phyloP scores from a whole-genome alignment of 176 grass and related monocot species.

The Melocanna baccifera region DNA sequence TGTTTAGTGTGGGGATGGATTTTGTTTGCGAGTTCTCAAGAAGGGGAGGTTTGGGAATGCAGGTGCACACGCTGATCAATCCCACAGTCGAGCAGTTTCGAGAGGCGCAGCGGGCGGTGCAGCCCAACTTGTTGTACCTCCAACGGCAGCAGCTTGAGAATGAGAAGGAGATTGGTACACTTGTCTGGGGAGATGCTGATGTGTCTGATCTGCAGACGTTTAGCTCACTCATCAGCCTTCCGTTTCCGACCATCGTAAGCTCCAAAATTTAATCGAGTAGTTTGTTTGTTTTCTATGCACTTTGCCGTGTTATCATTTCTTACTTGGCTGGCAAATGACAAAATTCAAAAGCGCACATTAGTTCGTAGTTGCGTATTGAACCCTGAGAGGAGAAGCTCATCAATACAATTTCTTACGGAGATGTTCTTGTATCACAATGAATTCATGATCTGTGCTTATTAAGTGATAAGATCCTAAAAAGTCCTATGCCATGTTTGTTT shows the following conservation, averaged over 20 bases:
- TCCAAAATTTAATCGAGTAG: background rate
- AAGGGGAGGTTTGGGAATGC: background rate
- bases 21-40: background rate
- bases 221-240: conserved; percentile 46
- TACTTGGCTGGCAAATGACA: background rate
- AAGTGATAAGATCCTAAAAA: background rate
- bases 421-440: background rate
- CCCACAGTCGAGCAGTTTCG: conserved; percentile 53
- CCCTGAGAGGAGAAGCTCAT: background rate
- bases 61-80: conserved; percentile 70
- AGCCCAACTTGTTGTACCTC: conserved; percentile 55
- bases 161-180: conserved; percentile 60
- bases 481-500: background rate
- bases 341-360: background rate
- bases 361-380: background rate
- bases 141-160: conserved; percentile 62
- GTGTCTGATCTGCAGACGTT: conserved; percentile 46
- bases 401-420: background rate
- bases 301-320: background rate
- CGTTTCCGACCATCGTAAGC: conserved; percentile 67
- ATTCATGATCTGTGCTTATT: background rate
- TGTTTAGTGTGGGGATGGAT: background rate
- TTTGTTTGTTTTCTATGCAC: conserved; percentile 2
- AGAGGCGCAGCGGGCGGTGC: conserved; percentile 39
- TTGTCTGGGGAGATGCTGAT: conserved; percentile 53